These are phyloP conservation scores for Ogataea haglerorum DNA, from an alignment of 805 yeast genomes.

Conservation along the genomic window DNA sequence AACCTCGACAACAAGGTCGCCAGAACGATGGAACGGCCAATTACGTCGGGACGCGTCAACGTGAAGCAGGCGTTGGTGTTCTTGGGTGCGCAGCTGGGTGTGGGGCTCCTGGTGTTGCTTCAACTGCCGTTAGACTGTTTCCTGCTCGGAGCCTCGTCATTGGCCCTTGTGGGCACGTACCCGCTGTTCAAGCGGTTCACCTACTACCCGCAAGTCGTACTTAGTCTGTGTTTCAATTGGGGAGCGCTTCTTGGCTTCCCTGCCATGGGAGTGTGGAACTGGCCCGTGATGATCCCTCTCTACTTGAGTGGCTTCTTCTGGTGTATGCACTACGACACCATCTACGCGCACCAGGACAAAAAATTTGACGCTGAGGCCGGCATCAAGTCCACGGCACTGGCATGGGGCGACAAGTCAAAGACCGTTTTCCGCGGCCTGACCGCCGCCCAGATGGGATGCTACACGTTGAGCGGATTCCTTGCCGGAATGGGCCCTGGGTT, in stretches of 20 bases:
- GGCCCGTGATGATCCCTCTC: conserved; percentile 73
- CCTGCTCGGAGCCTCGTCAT: conserved; percentile 73
- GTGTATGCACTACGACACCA: conserved; percentile 95
- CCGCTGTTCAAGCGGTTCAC: conserved; percentile 95
- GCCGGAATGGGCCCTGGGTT: conserved; percentile 89
- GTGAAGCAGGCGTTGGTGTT: conserved; percentile 67
- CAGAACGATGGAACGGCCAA: conserved; percentile 87
- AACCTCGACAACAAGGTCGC: conserved; percentile 81
- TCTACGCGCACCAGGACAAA: conserved; percentile 98
- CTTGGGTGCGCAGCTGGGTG: conserved; percentile 67
- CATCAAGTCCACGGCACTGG: conserved; percentile 90
- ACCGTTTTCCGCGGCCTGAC: conserved; percentile 63
- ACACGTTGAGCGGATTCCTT: conserved; percentile 64
- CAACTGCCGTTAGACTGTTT: conserved; percentile 80
- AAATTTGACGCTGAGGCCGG: conserved; percentile 84
- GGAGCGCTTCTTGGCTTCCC: conserved; percentile 93
- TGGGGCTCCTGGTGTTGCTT: conserved; percentile 69
- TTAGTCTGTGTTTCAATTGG: conserved; percentile 88
- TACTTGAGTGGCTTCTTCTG: conserved; percentile 77
- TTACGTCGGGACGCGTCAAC: conserved; percentile 80
- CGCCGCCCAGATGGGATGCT: conserved; percentile 61
- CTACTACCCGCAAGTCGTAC: conserved; percentile 85
- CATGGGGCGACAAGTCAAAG: conserved; percentile 84
- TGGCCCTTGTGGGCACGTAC: conserved; percentile 77
- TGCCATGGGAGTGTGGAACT: conserved; percentile 85